phyloP scores from a whole-genome alignment of 768 basidiomycete genomes.

The Russula olivacea region DNA sequence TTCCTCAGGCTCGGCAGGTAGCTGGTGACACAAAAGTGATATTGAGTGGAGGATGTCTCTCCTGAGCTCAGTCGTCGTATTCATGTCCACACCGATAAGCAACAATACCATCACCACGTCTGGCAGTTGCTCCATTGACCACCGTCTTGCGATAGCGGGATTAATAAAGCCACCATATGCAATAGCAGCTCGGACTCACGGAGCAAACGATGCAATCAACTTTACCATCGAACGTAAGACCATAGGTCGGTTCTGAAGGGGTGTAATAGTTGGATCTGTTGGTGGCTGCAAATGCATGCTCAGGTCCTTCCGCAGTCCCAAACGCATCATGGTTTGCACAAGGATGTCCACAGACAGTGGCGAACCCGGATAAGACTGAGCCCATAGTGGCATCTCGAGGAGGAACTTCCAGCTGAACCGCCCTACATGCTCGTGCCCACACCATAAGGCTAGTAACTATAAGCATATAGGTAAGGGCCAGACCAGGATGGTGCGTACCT shows the following conservation, averaged over 20 bases:
- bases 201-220: conserved; percentile 14
- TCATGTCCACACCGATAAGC: conserved; percentile 51
- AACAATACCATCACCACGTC: conserved; percentile 47
- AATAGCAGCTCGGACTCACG: conserved; percentile 3
- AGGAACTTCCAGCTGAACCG: conserved; percentile 15
- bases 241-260: conserved; percentile 10
- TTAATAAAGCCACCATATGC: not conserved
- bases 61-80: conserved; percentile 40
- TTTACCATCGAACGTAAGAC: conserved; percentile 9
- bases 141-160: conserved; percentile 28
- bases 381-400: conserved; percentile 17
- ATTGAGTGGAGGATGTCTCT: conserved; percentile 44
- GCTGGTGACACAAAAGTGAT: conserved; percentile 41
- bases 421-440: conserved; percentile 6
- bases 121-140: conserved; percentile 37
- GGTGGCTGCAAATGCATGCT: not conserved
- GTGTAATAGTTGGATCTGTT: not conserved
- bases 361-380: conserved; percentile 15
- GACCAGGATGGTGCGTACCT: conserved; percentile 31
- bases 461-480: not conserved
- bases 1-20: conserved; percentile 31
- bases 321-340: conserved; percentile 12
- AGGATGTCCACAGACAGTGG: conserved; percentile 13
- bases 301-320: conserved; percentile 13
- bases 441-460: conserved; percentile 19